Percentiles rank a stretch among this genome's conserved stretches.
phyloP scores from a whole-genome alignment of 768 basidiomycete species.

The Kwoniella sp. region DNA sequence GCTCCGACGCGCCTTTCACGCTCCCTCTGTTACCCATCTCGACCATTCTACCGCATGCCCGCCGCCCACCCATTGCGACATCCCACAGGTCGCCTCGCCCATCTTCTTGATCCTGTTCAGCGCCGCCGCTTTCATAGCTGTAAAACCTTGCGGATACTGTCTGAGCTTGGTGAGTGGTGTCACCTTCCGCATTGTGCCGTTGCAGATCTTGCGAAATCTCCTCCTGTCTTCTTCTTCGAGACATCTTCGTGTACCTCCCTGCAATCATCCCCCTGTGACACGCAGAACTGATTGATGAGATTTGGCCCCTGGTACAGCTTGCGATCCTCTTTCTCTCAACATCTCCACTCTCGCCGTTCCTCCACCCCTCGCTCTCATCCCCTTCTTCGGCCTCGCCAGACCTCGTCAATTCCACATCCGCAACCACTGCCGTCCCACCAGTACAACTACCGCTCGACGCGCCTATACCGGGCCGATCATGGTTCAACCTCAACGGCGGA shows the following conservation, averaged over 20 bases:
- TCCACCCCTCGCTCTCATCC: slow-evolving; percentile 10
- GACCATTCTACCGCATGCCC: too few relatives aligned
- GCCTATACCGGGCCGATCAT: slow-evolving; percentile 26
- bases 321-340: slow-evolving; percentile 23
- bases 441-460: slow-evolving; percentile 18
- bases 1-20: too few relatives aligned
- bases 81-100: slow-evolving; percentile 33
- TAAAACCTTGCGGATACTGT: slow-evolving; percentile 37
- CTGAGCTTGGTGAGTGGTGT: slow-evolving; percentile 35
- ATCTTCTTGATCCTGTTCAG: slow-evolving; percentile 28
- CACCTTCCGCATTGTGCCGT: too few relatives aligned
- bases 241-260: too few relatives aligned
- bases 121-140: slow-evolving; percentile 25
- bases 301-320: too few relatives aligned
- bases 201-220: too few relatives aligned
- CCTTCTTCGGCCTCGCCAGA: slow-evolving; percentile 11
- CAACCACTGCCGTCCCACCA: slow-evolving; percentile 12
- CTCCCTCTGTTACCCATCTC: too few relatives aligned
- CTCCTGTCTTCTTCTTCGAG: too few relatives aligned
- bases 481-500: slow-evolving; percentile 33
- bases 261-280: too few relatives aligned
- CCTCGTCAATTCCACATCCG: not conserved
- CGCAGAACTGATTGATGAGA: too few relatives aligned
- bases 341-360: slow-evolving; percentile 12
- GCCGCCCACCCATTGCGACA: not conserved